These are phyloP conservation scores for Alternaria rosae DNA, from an alignment of 2,329 filamentous ascomycete species.

Conservation along the genomic window DNA sequence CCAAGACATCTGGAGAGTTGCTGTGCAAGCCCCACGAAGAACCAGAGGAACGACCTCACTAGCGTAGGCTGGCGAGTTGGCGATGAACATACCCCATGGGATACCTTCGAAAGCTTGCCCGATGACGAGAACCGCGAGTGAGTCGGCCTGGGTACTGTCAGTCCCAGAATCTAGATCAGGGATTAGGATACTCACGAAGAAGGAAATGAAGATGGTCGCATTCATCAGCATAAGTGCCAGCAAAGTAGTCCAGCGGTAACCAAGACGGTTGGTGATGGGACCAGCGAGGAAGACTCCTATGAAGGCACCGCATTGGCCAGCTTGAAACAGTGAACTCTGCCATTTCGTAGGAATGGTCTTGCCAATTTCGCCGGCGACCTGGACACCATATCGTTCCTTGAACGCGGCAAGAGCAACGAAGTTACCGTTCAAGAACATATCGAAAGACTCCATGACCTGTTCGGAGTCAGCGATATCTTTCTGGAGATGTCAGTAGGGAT, in stretches of 20 bases:
- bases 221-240: constrained; percentile 63
- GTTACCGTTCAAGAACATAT: constrained; percentile 66
- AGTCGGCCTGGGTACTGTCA: constrained; percentile 44
- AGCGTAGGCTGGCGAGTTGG: constrained; percentile 68
- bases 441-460: constrained; percentile 70
- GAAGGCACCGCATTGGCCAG: constrained; percentile 65
- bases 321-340: constrained; percentile 65
- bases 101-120: constrained; percentile 67
- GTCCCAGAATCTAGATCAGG: neutral
- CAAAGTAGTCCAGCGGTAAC: constrained; percentile 66
- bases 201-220: constrained; percentile 66
- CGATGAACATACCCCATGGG: constrained; percentile 70
- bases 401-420: constrained; percentile 64
- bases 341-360: constrained; percentile 60
- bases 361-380: constrained; percentile 24
- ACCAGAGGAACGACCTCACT: constrained; percentile 66
- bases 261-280: constrained; percentile 63
- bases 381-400: constrained; percentile 56
- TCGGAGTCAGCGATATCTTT: neutral
- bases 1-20: constrained; percentile 71
- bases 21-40: constrained; percentile 64
- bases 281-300: constrained; percentile 67
- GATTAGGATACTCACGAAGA: constrained; percentile 53
- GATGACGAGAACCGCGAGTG: constrained; percentile 56
- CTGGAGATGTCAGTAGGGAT: neutral